Evolutionary conservation across 306 rosid species (phyloP).

Genomic region (Trifolium pratense): DNA sequence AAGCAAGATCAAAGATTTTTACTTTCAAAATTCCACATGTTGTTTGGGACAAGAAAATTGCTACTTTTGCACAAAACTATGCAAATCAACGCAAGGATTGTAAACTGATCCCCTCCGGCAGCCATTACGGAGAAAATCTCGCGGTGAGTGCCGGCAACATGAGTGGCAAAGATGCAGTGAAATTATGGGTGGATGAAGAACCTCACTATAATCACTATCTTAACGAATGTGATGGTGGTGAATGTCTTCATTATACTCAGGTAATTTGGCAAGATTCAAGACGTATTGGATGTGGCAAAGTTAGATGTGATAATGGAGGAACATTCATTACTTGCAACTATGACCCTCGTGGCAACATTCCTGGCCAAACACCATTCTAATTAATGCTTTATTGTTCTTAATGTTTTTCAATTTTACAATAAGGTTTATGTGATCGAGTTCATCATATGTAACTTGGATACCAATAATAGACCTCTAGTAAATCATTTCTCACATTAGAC

Average conservation of each 20-base stretch:
- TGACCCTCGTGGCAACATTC: slow-evolving; percentile 51
- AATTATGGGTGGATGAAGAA: slow-evolving; percentile 50
- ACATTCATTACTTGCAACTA: slow-evolving; percentile 52
- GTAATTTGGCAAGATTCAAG: slow-evolving; percentile 49
- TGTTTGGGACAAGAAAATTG: slow-evolving; percentile 39
- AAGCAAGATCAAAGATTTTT: slow-evolving; percentile 31
- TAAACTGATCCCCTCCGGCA: slow-evolving; percentile 34
- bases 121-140: slow-evolving; percentile 30
- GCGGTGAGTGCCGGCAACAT: background rate
- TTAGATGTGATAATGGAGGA: slow-evolving; percentile 49
- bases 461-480: too few species aligned
- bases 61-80: slow-evolving; percentile 42
- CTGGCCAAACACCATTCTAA: slow-evolving; percentile 47
- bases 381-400: too few species aligned
- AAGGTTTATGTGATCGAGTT: too few species aligned
- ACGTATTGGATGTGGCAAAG: slow-evolving; percentile 60
- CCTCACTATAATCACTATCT: slow-evolving; percentile 16
- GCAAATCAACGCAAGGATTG: slow-evolving; percentile 43
- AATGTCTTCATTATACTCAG: slow-evolving; percentile 57
- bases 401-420: too few species aligned
- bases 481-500: too few species aligned
- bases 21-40: background rate
- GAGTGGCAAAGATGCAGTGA: slow-evolving; percentile 34
- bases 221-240: slow-evolving; percentile 43
- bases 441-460: too few species aligned